These are phyloP conservation scores for Talaromyces atroroseus DNA, from an alignment of 2,329 filamentous ascomycete genomes.

Conservation along the genomic window DNA sequence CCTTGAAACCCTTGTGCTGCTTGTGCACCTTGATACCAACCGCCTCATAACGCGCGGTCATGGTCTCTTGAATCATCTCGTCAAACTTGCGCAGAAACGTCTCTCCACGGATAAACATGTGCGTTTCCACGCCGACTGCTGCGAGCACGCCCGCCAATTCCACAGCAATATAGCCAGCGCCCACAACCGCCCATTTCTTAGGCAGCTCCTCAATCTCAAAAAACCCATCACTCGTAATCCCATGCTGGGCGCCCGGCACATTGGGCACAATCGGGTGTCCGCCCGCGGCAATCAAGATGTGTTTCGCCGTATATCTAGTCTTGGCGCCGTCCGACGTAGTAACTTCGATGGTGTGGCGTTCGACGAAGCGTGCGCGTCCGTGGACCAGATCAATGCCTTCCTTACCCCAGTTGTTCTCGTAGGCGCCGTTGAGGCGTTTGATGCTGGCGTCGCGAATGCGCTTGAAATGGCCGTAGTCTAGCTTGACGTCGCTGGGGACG, in stretches of 20 bases:
- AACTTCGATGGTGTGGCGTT: conserved; percentile 42
- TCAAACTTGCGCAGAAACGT: conserved; percentile 48
- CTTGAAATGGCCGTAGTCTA: conserved; percentile 46
- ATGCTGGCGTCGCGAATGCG: conserved; percentile 43
- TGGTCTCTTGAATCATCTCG: conserved; percentile 48
- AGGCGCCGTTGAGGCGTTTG: conserved; percentile 42
- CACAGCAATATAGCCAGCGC: conserved; percentile 49
- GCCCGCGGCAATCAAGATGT: conserved; percentile 47
- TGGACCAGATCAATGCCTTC: conserved; percentile 49
- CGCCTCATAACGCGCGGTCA: conserved; percentile 48
- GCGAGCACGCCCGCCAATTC: conserved; percentile 48
- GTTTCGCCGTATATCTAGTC: conserved; percentile 38
- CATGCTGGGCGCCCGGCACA: conserved; percentile 43
- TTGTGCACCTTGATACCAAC: conserved; percentile 45
- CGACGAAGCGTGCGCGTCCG: conserved; percentile 43
- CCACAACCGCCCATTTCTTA: conserved; percentile 46
- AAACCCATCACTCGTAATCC: conserved; percentile 49
- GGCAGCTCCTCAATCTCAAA: conserved; percentile 48
- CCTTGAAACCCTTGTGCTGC: conserved; percentile 43
- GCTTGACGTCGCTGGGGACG: conserved; percentile 37
- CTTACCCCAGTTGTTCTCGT: conserved; percentile 46
- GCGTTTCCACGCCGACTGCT: conserved; percentile 45
- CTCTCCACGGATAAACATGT: conserved; percentile 47
- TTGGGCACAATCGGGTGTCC: conserved; percentile 40
- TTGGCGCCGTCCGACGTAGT: conserved; percentile 34